Base-by-base conservation (phyloP, 179 eudicot genomes). In the Silene coronaria region DNA sequence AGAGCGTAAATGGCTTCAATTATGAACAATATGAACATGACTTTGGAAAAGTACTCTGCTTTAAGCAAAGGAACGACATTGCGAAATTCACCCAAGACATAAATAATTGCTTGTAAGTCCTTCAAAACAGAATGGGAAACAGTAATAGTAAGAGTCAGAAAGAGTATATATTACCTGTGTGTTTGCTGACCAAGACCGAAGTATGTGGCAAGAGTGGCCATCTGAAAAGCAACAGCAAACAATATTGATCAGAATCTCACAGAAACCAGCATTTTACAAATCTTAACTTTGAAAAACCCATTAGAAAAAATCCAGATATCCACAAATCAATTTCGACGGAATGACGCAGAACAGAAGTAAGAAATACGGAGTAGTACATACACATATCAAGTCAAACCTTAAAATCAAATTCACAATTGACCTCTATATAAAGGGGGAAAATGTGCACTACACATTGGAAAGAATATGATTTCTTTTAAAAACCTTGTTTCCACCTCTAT, bases 181-280 rank as follows among this genome's bases (percentile, higher is more conserved):
- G 91, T 86, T 84, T 96, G 99, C 82, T 84, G 84, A 24, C 99
- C 97, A 77, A 96, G 89, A 60, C 92, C 97, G 88, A 96, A 96
- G 81, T 96, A 96, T 22, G 89, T 79, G 67, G 99, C 99, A 81
- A 96, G 95, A 68, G 91, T 84, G 76, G 97, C 98, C 98, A 94
- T 92, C 98, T 94, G 88, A 38, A 67, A 70, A 78, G 65, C 77
- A 82, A 13, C 81, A 19, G 57, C 36, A 71, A 19, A 78, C 66
- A 60, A 62, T 48, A 76, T 82, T 73, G 76, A 68, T 75, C 62
- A 23, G n/a, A 55, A 67, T 4, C 42, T 5, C 2, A 10, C 19
- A 70, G 63, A 60, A 36, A 17, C n/a, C 42, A 65, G 71, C 32
- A 66, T 30, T 73, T 42, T 21, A 45, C 61, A 63, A 45, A 68